These are phyloP conservation scores for Ustilago trichophora DNA, from an alignment of 1,284 basidiomycete species.

Conservation along the genomic window DNA sequence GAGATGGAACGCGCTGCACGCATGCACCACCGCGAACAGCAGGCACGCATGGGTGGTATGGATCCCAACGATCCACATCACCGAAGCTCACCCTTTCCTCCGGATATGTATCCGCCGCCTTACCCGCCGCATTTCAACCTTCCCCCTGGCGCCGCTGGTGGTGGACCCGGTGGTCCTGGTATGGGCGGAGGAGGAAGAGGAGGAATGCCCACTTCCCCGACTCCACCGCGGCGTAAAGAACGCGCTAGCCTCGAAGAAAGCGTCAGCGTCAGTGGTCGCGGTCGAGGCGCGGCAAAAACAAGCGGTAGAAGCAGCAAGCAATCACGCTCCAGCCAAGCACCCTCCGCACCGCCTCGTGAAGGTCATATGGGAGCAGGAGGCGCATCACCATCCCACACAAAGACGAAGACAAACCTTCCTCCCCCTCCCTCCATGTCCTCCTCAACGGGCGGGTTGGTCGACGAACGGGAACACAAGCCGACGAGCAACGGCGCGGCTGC, in stretches of 20 bases:
- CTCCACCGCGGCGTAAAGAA: conserved; percentile 31
- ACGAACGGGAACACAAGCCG: conserved; percentile 20
- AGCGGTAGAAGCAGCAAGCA: conserved; percentile 21
- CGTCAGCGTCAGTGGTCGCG: conserved; percentile 13
- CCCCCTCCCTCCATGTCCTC: conserved; percentile 28
- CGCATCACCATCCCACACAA: conserved; percentile 6
- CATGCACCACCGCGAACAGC: conserved; percentile 48
- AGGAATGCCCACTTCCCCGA: conserved; percentile 23
- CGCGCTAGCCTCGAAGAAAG: conserved; percentile 25
- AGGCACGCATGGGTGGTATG: conserved; percentile 30
- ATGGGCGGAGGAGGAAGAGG: conserved; percentile 1
- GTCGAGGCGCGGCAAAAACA: conserved; percentile 22
- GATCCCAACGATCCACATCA: conserved; percentile 38
- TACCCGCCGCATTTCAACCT: conserved; percentile 36
- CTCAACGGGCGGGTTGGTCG: not conserved
- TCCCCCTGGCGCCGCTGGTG: conserved; percentile 16
- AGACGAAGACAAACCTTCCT: conserved; percentile 22
- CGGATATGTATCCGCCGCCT: conserved; percentile 37
- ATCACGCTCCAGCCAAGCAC: conserved; percentile 14
- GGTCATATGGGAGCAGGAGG: not conserved
- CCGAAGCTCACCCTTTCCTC: conserved; percentile 38
- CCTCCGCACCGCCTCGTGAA: not conserved
- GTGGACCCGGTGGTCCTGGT: conserved; percentile 8
- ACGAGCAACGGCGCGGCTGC: conserved; percentile 16
- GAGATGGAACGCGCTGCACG: conserved; percentile 47